Evolutionary conservation across 2,329 filamentous ascomycete genomes (phyloP), one percentile per base, ranked within the genome.

Genomic region (Fusarium tricinctum): DNA sequence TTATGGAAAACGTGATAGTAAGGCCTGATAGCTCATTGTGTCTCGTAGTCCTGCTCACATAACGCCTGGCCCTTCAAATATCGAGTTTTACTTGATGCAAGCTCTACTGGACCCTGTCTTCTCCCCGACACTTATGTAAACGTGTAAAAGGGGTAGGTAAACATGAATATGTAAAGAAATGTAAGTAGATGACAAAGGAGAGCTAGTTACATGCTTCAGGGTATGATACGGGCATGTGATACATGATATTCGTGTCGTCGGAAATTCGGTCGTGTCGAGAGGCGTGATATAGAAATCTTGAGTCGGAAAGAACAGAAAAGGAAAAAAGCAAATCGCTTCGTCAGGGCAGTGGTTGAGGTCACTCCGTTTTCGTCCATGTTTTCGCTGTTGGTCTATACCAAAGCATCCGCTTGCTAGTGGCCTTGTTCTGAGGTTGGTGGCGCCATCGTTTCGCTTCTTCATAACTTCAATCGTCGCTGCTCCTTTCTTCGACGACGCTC

Each of bases 401-500:
- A 50, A 33, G 22, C 32, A 22, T 12, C 28, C 28, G 6, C 28
- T 30, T 30, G 28, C 28, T 30, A 10, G 47, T 52, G 26, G 19
- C 32, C 28, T 28, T 39, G 17, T 33, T 39, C 28, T 8, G n/a
- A 23, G 32, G 32, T 64, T 68, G 47, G 54, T 63, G 42, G 42
- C 61, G 38, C 32, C 20, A 63, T 63, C 23, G 22, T 51, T 58
- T 46, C 19, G 58, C 48, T 56, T 54, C 58, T 28, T 62, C 51
- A 80, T 51, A 80, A 72, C 71, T 78, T 80, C 46, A 79, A 56
- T 55, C 78, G 77, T 46, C 78, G 73, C 63, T 78, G 72, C 61
- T 81, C 79, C 71, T 79, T 81, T 74, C 75, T 77, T 71, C 77
- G 78, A 56, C 78, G 73, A 47, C 79, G 74, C 46, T 80, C 79